Conservation (phyloP, 164 flowering plant genomes). For the Amborella trichopoda region DNA sequence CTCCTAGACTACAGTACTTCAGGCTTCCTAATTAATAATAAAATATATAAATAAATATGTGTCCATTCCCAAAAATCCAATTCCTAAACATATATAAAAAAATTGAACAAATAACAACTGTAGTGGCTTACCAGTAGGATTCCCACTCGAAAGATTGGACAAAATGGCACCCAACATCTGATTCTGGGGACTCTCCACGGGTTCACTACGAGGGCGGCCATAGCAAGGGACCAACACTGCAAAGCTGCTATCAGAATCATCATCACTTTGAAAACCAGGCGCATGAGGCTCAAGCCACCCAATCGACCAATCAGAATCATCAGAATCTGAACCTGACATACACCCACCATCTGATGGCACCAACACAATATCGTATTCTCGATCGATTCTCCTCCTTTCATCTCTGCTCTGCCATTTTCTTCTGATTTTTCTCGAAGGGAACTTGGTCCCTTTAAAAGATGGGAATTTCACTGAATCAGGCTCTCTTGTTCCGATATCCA, state of each 20-base stretch:
- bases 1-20: too few species aligned
- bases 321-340: slow-evolving; percentile 75
- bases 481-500: slow-evolving; percentile 24
- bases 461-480: slow-evolving; percentile 26
- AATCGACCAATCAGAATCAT: slow-evolving; percentile 82
- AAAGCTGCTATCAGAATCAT: slow-evolving; percentile 43
- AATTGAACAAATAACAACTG: too few species aligned
- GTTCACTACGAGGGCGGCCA: slow-evolving; percentile 29
- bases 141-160: slow-evolving; percentile 24
- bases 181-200: slow-evolving; percentile 20
- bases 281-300: slow-evolving; percentile 95
- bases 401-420: slow-evolving; percentile 69
- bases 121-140: slow-evolving; percentile 47
- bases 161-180: slow-evolving; percentile 31
- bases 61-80: too few species aligned
- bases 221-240: slow-evolving; percentile 88
- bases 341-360: slow-evolving; percentile 85
- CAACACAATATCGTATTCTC: slow-evolving; percentile 67
- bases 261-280: slow-evolving; percentile 58
- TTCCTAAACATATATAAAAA: too few species aligned
- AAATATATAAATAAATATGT: too few species aligned
- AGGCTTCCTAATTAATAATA: too few species aligned
- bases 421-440: slow-evolving; percentile 38
- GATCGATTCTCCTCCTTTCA: slow-evolving; percentile 44
- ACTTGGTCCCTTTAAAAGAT: slow-evolving; percentile 17